A percentile compares a stretch with the other conserved stretches of the same genome.
Conservation (phyloP, 2,329 filamentous ascomycete species). For the Anthostomella pinea region DNA sequence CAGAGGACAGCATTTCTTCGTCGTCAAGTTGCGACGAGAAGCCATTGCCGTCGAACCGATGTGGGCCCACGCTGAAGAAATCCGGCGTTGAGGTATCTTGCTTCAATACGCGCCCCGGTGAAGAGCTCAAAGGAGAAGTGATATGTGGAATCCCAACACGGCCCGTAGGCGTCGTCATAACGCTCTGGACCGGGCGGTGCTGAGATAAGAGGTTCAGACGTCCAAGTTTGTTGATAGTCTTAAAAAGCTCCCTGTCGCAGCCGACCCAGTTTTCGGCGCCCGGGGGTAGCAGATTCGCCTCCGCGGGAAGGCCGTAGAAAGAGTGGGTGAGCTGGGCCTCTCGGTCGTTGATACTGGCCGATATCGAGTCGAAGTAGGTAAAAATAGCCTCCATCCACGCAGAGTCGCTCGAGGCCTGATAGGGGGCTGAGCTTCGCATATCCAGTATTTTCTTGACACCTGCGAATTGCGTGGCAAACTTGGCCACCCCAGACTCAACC, state of each 20-base stretch:
- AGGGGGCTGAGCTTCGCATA: conserved; percentile 59
- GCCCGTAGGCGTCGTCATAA: conserved; percentile 24
- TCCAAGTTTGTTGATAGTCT: conserved; percentile 77
- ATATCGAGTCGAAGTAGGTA: conserved; percentile 92
- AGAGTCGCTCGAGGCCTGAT: conserved; percentile 62
- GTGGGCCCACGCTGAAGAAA: conserved; percentile 51
- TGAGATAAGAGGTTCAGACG: conserved; percentile 83
- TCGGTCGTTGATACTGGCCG: conserved; percentile 85
- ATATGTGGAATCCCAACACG: conserved; percentile 26
- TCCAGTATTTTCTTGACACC: conserved; percentile 87
- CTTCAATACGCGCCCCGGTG: conserved; percentile 43
- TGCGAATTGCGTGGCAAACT: conserved; percentile 90
- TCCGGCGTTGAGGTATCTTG: conserved; percentile 38
- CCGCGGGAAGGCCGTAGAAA: conserved; percentile 55
- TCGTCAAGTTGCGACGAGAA: conserved; percentile 57
- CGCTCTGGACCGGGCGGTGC: conserved; percentile 51
- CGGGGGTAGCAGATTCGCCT: conserved; percentile 49
- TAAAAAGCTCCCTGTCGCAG: conserved; percentile 84
- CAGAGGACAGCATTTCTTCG: conserved; percentile 47
- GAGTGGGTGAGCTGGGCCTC: conserved; percentile 75
- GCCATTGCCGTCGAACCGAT: conserved; percentile 65
- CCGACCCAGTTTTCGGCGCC: conserved; percentile 82
- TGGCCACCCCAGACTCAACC: conserved; percentile 87
- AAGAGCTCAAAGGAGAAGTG: conserved; percentile 40
- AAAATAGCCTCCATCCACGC: conserved; percentile 92